These are phyloP conservation scores for Madurella fahalii DNA, from an alignment of 2,329 filamentous ascomycete species.

Conservation along the genomic window DNA sequence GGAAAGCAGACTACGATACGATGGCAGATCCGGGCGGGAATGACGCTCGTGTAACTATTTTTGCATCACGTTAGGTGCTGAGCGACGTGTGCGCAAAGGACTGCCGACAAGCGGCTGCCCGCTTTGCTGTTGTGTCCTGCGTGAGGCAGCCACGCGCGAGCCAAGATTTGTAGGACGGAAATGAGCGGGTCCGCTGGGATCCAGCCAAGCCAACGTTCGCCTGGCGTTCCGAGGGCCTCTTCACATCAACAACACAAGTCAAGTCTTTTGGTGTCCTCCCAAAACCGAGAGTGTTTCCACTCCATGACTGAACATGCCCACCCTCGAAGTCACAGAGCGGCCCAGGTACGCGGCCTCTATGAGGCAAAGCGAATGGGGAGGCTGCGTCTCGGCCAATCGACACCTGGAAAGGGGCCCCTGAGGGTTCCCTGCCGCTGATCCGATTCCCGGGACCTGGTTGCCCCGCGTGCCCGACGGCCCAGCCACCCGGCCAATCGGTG, in stretches of 20 bases:
- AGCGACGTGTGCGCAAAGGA: neutral
- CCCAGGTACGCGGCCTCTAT: no score
- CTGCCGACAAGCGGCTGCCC: neutral
- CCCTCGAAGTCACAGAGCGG: neutral
- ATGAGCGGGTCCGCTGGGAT: neutral
- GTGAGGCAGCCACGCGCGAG: neutral
- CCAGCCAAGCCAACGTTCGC: neutral
- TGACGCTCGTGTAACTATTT: neutral
- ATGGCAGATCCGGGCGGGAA: neutral
- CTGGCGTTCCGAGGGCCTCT: no score
- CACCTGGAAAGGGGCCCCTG: neutral
- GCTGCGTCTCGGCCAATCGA: neutral
- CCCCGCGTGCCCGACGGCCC: neutral
- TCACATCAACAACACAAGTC: neutral
- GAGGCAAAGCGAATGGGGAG: neutral
- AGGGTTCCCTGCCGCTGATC: conserved; percentile 3
- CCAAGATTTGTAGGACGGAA: neutral
- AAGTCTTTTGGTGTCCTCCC: no score
- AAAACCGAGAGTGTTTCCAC: neutral
- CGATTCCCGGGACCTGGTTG: conserved; percentile 1
- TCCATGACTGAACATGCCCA: neutral
- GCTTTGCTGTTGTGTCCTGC: neutral
- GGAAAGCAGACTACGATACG: neutral
- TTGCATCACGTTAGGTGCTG: neutral
- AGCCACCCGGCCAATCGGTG: neutral